These are phyloP conservation scores for Coemansia sp. DNA, from an alignment of 192 early-diverging fungal species.

Conservation along the genomic window DNA sequence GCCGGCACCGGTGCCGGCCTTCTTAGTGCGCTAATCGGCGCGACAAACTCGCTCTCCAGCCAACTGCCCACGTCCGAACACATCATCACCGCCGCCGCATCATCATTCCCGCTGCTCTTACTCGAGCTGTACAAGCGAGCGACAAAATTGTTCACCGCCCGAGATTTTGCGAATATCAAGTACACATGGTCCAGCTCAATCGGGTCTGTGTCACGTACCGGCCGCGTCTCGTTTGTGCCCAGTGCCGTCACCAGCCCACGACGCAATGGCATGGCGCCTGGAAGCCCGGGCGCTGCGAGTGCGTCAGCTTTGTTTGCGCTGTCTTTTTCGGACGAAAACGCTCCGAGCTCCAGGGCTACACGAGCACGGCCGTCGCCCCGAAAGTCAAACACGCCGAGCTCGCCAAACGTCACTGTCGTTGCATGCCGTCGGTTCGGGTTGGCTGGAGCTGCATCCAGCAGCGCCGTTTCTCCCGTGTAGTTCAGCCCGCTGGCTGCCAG, in stretches of 20 bases:
- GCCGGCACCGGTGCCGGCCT: slow-evolving; percentile 8
- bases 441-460: slow-evolving; percentile 40
- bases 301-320: slow-evolving; percentile 6
- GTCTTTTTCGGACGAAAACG: slow-evolving; percentile 47
- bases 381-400: slow-evolving; percentile 50
- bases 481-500: slow-evolving; percentile 13
- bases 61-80: slow-evolving; percentile 41
- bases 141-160: slow-evolving; percentile 51
- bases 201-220: slow-evolving; percentile 25
- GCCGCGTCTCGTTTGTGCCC: slow-evolving; percentile 16
- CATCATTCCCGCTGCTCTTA: slow-evolving; percentile 11
- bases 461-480: slow-evolving; percentile 48
- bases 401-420: slow-evolving; percentile 42
- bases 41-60: slow-evolving; percentile 45
- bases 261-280: neutral
- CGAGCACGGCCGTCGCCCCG: slow-evolving; percentile 45
- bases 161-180: slow-evolving; percentile 42
- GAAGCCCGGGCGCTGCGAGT: neutral
- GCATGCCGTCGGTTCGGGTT: slow-evolving; percentile 29
- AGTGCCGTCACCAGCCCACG: slow-evolving; percentile 8
- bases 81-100: slow-evolving; percentile 12
- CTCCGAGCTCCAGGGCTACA: slow-evolving; percentile 39
- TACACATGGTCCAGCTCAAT: slow-evolving; percentile 49
- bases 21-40: slow-evolving; percentile 27
- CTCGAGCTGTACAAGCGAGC: slow-evolving; percentile 24